Percentiles rank a stretch among this genome's conserved stretches.
phyloP scores from a whole-genome alignment of 2,329 filamentous ascomycete genomes.

The Colletotrichum sp. region DNA sequence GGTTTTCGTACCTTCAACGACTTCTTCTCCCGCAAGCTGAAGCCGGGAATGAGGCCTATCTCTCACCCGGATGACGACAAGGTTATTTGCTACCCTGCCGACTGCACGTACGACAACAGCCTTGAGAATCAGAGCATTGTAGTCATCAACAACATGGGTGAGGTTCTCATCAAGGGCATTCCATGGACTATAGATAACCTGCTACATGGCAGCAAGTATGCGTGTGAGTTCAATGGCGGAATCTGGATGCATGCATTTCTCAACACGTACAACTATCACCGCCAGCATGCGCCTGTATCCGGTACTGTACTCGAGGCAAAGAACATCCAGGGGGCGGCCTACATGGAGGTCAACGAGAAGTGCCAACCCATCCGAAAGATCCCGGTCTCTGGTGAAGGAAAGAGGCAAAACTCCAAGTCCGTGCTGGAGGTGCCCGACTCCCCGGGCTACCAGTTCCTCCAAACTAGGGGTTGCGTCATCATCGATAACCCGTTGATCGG shows the following conservation, averaged over 20 bases:
- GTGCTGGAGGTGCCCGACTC: slow-evolving; percentile 35
- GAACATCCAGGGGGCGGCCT: slow-evolving; percentile 39
- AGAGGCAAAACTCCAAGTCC: background rate
- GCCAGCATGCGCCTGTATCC: slow-evolving; percentile 42
- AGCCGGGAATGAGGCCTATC: slow-evolving; percentile 36
- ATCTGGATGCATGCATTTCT: slow-evolving; percentile 46
- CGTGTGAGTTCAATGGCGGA: slow-evolving; percentile 39
- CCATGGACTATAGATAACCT: slow-evolving; percentile 41
- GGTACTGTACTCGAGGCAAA: slow-evolving; percentile 41
- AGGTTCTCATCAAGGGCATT: slow-evolving; percentile 39
- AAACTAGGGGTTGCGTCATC: slow-evolving; percentile 42
- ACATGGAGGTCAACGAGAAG: slow-evolving; percentile 37
- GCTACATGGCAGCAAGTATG: slow-evolving; percentile 35
- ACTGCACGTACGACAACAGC: slow-evolving; percentile 37
- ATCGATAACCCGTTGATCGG: slow-evolving; percentile 39
- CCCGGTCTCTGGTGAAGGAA: background rate
- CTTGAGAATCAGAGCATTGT: slow-evolving; percentile 27
- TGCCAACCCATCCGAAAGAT: slow-evolving; percentile 22
- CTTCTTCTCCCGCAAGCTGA: slow-evolving; percentile 42
- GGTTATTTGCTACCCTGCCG: slow-evolving; percentile 39
- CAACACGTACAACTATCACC: slow-evolving; percentile 44
- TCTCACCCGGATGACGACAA: slow-evolving; percentile 28
- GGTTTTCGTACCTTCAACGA: slow-evolving; percentile 44
- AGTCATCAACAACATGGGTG: slow-evolving; percentile 26
- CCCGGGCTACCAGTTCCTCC: slow-evolving; percentile 44